Base-by-base conservation (phyloP, 2,329 filamentous ascomycete species). In the Pseudocercospora eumusae region DNA sequence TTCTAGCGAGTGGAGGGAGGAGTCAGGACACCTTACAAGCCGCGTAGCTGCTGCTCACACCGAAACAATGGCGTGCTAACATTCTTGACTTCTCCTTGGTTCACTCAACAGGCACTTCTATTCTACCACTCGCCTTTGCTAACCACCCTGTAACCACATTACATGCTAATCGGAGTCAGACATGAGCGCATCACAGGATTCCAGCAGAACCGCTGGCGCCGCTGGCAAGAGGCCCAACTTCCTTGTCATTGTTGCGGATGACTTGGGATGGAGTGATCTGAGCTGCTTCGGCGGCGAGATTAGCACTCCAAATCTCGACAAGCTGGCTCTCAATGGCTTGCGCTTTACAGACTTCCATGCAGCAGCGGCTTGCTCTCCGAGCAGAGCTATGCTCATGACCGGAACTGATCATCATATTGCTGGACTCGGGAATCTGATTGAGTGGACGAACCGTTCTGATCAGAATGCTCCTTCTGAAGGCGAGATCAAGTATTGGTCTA, bases 301-400 rank as follows among this genome's bases (percentile, higher is more conserved):
- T 67, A 79, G 80, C 36, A 87, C 85, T 0, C 85, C 85, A 0
- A 82, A 85, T 68, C 77, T 87, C 40, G 82, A 86, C 73, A 81
- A 80, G 63, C 71, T 78, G n/a, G 73, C 75, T 23, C 65, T 67
- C 61, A 75, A 75, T 71, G 75, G 85, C 28, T 73, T 88, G 20
- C 82, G 85, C 4, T 86, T 88, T 69, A 88, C 85, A 0, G 83
- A 87, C 67, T 88, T 87, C 72, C 86, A 88, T 69, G 83, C 85
- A 1, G 86, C 86, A 0, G 83, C 85, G 2, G 86, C 86, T 56
- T 88, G 85, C 74, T 88, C 85, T 55, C 86, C 86, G 1, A 86
- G 84, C 2, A 78, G 86, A 40, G 84, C 85, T 18, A 88, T 88
- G 86, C 81, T 88, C 66, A 83, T 88, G 80, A 87, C 84, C 0